These are phyloP conservation scores for Polyporus tsugae DNA, from an alignment of 1,284 basidiomycete genomes.

Conservation along the genomic window DNA sequence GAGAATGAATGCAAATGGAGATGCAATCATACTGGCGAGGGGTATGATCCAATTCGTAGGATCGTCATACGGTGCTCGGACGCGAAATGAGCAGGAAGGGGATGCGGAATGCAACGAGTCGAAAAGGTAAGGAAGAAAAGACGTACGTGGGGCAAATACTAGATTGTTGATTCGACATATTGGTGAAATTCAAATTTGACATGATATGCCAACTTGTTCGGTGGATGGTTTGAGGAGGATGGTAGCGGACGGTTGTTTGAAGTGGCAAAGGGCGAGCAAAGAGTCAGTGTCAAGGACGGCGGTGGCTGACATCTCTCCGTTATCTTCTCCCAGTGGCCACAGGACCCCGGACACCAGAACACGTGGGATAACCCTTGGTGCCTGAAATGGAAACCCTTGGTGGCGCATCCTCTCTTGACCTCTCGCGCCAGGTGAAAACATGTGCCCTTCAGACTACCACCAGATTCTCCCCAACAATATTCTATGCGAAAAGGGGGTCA, in stretches of 20 bases:
- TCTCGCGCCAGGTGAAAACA: constrained; percentile 2
- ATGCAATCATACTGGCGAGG: not conserved
- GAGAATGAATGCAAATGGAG: not conserved
- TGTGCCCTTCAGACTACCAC: not conserved
- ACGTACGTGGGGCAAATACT: constrained; percentile 90
- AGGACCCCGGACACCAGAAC: constrained; percentile 17
- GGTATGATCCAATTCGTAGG: not conserved
- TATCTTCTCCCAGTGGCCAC: constrained; percentile 8
- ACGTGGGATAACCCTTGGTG: constrained; percentile 11
- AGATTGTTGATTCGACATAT: constrained; percentile 79
- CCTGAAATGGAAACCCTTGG: constrained; percentile 4
- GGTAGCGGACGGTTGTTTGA: constrained; percentile 2
- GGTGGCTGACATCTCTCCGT: constrained; percentile 10
- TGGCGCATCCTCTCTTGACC: not conserved
- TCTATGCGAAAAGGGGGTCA: not conserved
- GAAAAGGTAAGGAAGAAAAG: constrained; percentile 21
- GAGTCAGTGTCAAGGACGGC: constrained; percentile 15
- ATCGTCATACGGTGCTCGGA: not conserved
- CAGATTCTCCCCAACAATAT: not conserved
- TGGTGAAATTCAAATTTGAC: constrained; percentile 73
- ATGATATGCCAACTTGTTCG: constrained; percentile 80
- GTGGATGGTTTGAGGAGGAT: constrained; percentile 13
- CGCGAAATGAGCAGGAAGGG: not conserved
- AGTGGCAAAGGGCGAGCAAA: constrained; percentile 12
- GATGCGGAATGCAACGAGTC: not conserved